Conservation (phyloP, 768 basidiomycete genomes). For the Leccinum boreale region DNA sequence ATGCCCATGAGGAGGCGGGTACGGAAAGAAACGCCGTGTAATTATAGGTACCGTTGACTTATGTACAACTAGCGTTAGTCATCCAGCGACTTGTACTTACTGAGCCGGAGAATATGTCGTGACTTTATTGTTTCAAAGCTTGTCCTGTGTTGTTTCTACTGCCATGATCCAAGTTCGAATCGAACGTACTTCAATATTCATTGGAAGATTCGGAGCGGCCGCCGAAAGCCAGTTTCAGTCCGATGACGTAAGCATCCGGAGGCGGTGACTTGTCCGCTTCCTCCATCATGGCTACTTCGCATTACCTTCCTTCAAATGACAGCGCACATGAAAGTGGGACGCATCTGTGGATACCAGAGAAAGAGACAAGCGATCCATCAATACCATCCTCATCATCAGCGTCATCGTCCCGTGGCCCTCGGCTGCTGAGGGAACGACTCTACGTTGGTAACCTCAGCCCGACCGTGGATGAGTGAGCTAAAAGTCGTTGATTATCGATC, state of each 20-base stretch:
- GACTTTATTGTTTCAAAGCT: background rate
- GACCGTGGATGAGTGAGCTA: slow-evolving; percentile 77
- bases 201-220: too few species aligned
- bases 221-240: background rate
- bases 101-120: background rate
- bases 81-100: background rate
- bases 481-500: background rate
- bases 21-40: slow-evolving; percentile 7
- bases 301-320: slow-evolving; percentile 1
- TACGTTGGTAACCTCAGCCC: slow-evolving; percentile 90
- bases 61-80: background rate
- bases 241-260: slow-evolving; percentile 16
- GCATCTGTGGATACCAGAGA: slow-evolving; percentile 33
- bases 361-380: slow-evolving; percentile 19
- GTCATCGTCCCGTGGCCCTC: slow-evolving; percentile 25
- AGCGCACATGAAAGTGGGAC: slow-evolving; percentile 7
- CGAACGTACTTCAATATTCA: too few species aligned
- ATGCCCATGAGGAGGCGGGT: background rate
- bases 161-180: too few species aligned
- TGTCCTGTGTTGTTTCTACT: too few species aligned
- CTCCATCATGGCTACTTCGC: slow-evolving; percentile 9
- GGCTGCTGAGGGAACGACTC: slow-evolving; percentile 64
- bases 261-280: background rate
- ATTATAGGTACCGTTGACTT: slow-evolving; percentile 1
- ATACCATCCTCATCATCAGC: background rate